These are phyloP conservation scores for Suillus lakei DNA, from an alignment of 768 basidiomycete genomes.

Conservation along the genomic window DNA sequence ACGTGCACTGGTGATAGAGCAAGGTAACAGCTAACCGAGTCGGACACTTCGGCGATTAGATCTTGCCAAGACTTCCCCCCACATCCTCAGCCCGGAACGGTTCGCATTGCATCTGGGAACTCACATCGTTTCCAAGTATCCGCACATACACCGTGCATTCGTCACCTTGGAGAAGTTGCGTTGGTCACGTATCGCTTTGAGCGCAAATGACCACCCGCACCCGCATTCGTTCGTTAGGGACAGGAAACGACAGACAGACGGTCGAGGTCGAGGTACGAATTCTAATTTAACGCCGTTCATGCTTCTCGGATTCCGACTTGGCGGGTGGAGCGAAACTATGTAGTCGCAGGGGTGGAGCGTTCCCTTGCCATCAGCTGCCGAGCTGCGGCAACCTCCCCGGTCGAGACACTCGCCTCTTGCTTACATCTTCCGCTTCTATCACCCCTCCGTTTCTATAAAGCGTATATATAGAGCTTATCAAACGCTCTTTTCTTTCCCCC, in stretches of 20 bases:
- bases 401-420: background rate
- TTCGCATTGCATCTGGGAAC: slow-evolving; percentile 89
- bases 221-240: slow-evolving; percentile 85
- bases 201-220: slow-evolving; percentile 53
- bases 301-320: slow-evolving; percentile 1
- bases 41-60: slow-evolving; percentile 43
- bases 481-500: slow-evolving; percentile 16
- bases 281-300: background rate
- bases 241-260: slow-evolving; percentile 86
- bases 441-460: background rate
- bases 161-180: slow-evolving; percentile 79
- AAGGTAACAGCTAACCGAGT: background rate
- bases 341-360: slow-evolving; percentile 10
- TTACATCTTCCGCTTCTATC: slow-evolving; percentile 1
- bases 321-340: slow-evolving; percentile 4
- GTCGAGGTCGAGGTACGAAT: slow-evolving; percentile 58
- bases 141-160: slow-evolving; percentile 72
- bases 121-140: slow-evolving; percentile 81
- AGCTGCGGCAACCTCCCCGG: slow-evolving; percentile 8
- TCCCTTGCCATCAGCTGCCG: slow-evolving; percentile 8
- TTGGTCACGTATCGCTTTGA: slow-evolving; percentile 78
- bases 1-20: slow-evolving; percentile 16
- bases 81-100: slow-evolving; percentile 80
- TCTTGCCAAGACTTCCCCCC: slow-evolving; percentile 87
- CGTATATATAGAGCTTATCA: slow-evolving; percentile 13